Percentiles rank a stretch among this genome's conserved stretches.
These are phyloP conservation scores for Porcisia deanei DNA, from an alignment of 208 protist species.

Conservation along the genomic window DNA sequence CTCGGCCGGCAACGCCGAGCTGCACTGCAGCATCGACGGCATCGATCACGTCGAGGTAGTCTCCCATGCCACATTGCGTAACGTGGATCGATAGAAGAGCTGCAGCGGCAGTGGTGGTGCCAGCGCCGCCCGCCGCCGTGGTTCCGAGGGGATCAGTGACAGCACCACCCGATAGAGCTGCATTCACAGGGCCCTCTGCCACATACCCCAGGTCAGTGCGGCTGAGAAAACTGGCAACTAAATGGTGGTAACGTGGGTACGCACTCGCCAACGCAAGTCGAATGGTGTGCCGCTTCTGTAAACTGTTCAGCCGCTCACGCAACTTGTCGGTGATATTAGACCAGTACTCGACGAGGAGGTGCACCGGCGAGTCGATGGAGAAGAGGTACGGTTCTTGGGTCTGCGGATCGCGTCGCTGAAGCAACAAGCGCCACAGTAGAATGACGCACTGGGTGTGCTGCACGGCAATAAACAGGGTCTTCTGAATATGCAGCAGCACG, in stretches of 20 bases:
- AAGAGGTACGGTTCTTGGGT: slow-evolving; percentile 44
- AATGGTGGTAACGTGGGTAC: slow-evolving; percentile 51
- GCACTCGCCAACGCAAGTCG: slow-evolving; percentile 40
- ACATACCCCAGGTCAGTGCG: slow-evolving; percentile 22
- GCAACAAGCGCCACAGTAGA: slow-evolving; percentile 66
- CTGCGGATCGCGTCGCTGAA: slow-evolving; percentile 46
- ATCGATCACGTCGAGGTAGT: slow-evolving; percentile 39
- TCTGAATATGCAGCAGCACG: slow-evolving; percentile 53
- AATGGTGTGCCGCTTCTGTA: slow-evolving; percentile 59
- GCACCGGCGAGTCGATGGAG: slow-evolving; percentile 52
- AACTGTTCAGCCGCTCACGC: slow-evolving; percentile 47
- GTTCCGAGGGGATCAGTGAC: slow-evolving; percentile 2
- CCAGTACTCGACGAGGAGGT: slow-evolving; percentile 76
- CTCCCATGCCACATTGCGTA: slow-evolving; percentile 38
- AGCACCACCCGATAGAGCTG: slow-evolving; percentile 13
- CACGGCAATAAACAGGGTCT: slow-evolving; percentile 49
- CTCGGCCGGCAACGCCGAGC: neutral
- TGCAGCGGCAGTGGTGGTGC: slow-evolving; percentile 1
- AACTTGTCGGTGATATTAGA: slow-evolving; percentile 57
- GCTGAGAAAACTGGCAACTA: slow-evolving; percentile 57
- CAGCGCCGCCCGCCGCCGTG: neutral
- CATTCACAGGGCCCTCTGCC: slow-evolving; percentile 16
- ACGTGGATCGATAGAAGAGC: slow-evolving; percentile 31
- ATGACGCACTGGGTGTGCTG: slow-evolving; percentile 67
- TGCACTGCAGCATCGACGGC: slow-evolving; percentile 23